phyloP scores from a whole-genome alignment of 192 early-diverging fungal species.

The Rhizophagus sp. region DNA sequence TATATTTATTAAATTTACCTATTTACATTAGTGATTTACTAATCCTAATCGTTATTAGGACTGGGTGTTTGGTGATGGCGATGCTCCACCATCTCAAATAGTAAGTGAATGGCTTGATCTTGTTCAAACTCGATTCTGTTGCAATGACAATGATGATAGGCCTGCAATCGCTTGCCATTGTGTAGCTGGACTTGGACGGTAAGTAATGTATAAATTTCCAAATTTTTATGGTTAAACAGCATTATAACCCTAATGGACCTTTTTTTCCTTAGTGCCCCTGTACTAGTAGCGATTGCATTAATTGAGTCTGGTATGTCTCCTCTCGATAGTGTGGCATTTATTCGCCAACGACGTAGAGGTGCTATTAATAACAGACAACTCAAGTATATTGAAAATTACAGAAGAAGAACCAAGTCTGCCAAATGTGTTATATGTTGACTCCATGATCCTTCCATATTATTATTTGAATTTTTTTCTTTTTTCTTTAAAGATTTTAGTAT shows the following conservation, averaged over 20 bases:
- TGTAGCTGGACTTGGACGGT: conserved; percentile 80
- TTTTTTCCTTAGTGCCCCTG: conserved; percentile 67
- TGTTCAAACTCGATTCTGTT: conserved; percentile 54
- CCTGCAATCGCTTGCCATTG: conserved; percentile 70
- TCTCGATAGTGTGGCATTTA: conserved; percentile 71
- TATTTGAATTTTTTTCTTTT: not conserved
- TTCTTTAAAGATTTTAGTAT: not conserved
- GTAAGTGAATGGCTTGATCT: conserved; percentile 67
- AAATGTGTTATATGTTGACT: conserved; percentile 20
- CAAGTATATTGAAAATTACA: conserved; percentile 56
- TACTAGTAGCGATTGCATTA: conserved; percentile 80
- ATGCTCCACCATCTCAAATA: conserved; percentile 63
- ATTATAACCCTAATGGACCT: not conserved
- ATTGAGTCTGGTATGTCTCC: conserved; percentile 80
- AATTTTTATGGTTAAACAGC: not conserved
- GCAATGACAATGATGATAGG: conserved; percentile 17
- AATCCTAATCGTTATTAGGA: conserved; percentile 39
- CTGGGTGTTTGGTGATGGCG: conserved; percentile 72
- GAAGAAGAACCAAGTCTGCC: conserved; percentile 31
- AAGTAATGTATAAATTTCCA: conserved; percentile 1
- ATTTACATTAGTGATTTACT: not conserved
- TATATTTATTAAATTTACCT: conserved; percentile 3
- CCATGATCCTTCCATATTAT: not conserved
- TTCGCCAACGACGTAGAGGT: conserved; percentile 72
- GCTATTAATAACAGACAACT: conserved; percentile 83